Base-by-base conservation (phyloP, 495 filamentous ascomycete species). In the Talaromyces adpressus region DNA sequence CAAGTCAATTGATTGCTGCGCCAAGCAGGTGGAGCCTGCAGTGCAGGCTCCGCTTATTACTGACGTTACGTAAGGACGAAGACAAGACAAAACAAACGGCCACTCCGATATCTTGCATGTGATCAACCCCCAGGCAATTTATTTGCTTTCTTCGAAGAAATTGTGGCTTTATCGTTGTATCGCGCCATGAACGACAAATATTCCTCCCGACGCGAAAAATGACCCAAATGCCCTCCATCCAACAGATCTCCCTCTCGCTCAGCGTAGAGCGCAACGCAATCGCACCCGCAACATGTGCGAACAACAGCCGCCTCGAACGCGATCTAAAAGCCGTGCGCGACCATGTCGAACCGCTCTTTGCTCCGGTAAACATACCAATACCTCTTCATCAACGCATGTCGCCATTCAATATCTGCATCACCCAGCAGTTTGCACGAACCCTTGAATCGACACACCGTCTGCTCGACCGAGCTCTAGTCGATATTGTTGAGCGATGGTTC, bases 401-500 rank as follows among this genome's bases (percentile, higher is more conserved):
- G 69, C 14, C 64, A 65, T 60, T 68, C 69, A 59, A 36, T 1
- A 63, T 73, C 7, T 62, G 70, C 6, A 54, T 64, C 18, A 65
- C 45, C 4, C 30, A 22, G 18, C 29, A 30, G 4, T 59, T 59
- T 25, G 57, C 57, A 18, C 12, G 18, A 22, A 34, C 71, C 45
- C n/a, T 76, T 16, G 25, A 49, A n/a, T 23, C 70, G 6, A n/a
- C 78, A 0, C 63, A 70, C 34, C 36, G 62, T 11, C 71, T 73
- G 2, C 62, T 80, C 7, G 67, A 65, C 2, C 23, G 66, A 2
- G 78, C 78, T 4, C 59, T 81, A 45, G 62, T 63, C 1, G 68
- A 79, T 34, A 79, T 81, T 32, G 67, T 81, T 5, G 54, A 68
- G 20, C 67, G 76, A 63, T 81, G 79, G 79, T 80, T 74, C 73